A percentile compares a stretch with the other conserved stretches of the same genome.
These are phyloP conservation scores for Leishmania martiniquensis DNA, from an alignment of 208 protist species.

Conservation along the genomic window DNA sequence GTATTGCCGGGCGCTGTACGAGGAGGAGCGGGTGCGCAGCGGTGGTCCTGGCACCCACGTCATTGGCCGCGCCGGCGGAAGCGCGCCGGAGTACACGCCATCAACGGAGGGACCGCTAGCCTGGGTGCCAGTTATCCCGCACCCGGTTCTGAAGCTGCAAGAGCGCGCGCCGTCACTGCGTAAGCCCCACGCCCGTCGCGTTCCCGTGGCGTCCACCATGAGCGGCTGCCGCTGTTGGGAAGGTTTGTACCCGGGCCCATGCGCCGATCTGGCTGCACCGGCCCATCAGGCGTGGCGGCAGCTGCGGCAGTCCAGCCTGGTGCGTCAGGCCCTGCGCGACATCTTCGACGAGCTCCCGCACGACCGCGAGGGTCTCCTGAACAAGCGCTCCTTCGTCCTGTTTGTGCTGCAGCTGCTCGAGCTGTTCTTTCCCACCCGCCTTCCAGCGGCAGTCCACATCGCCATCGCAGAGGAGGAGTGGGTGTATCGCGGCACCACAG, in stretches of 20 bases:
- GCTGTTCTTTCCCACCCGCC: slow-evolving; percentile 81
- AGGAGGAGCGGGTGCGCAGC: slow-evolving; percentile 49
- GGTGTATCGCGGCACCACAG: slow-evolving; percentile 79
- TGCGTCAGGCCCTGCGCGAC: slow-evolving; percentile 68
- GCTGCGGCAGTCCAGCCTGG: slow-evolving; percentile 34
- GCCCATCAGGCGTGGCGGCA: slow-evolving; percentile 17
- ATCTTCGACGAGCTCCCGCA: slow-evolving; percentile 65
- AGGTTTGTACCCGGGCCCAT: slow-evolving; percentile 53
- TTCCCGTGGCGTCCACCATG: slow-evolving; percentile 38
- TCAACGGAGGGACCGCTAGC: slow-evolving; percentile 14
- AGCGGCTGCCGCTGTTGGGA: slow-evolving; percentile 55
- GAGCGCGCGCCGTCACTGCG: slow-evolving; percentile 29
- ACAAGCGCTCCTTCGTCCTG: slow-evolving; percentile 65
- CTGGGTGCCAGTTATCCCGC: slow-evolving; percentile 51
- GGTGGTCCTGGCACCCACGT: slow-evolving; percentile 21
- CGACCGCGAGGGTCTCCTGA: slow-evolving; percentile 55
- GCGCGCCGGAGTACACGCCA: slow-evolving; percentile 6
- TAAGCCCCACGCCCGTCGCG: slow-evolving; percentile 23
- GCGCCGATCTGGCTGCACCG: slow-evolving; percentile 28
- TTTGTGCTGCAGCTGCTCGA: slow-evolving; percentile 83
- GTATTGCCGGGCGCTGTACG: slow-evolving; percentile 74
- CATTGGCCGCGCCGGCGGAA: slow-evolving; percentile 1
- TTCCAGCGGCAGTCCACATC: slow-evolving; percentile 40
- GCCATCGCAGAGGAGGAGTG: slow-evolving; percentile 89
- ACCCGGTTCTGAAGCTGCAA: slow-evolving; percentile 68